Evolutionary conservation across 2,329 filamentous ascomycete species (phyloP).

Genomic region (Phialocephala subalpina): DNA sequence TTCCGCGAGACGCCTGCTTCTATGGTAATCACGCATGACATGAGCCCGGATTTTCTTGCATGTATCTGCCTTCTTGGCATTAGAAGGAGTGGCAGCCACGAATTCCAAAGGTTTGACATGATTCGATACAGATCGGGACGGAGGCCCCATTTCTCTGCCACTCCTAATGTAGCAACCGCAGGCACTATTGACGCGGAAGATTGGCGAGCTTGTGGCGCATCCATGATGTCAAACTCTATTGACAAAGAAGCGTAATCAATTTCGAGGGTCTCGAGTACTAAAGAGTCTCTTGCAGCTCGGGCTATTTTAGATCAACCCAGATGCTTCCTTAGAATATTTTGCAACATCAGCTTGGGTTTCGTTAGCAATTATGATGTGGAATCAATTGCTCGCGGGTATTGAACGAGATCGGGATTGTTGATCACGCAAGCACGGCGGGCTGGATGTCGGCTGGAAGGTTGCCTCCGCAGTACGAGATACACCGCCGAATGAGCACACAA

Average conservation of each 20-base stretch:
- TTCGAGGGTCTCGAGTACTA: neutral
- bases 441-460: neutral
- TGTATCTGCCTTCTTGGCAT: neutral
- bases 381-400: neutral
- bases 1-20: neutral
- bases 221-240: slow-evolving; percentile 2
- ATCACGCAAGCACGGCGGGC: neutral
- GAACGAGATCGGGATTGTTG: neutral
- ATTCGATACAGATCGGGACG: neutral
- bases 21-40: slow-evolving; percentile 8
- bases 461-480: neutral
- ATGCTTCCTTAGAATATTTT: neutral
- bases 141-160: neutral
- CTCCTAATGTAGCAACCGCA: neutral
- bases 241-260: neutral
- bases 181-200: neutral
- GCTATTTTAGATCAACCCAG: neutral
- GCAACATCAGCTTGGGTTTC: neutral
- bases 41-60: neutral
- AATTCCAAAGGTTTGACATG: neutral
- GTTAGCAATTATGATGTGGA: neutral
- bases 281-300: neutral
- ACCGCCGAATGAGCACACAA: too few relatives aligned
- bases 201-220: neutral
- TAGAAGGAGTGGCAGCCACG: neutral